phyloP scores from a whole-genome alignment of 2,329 filamentous ascomycete genomes.

The Exophiala calicioides region DNA sequence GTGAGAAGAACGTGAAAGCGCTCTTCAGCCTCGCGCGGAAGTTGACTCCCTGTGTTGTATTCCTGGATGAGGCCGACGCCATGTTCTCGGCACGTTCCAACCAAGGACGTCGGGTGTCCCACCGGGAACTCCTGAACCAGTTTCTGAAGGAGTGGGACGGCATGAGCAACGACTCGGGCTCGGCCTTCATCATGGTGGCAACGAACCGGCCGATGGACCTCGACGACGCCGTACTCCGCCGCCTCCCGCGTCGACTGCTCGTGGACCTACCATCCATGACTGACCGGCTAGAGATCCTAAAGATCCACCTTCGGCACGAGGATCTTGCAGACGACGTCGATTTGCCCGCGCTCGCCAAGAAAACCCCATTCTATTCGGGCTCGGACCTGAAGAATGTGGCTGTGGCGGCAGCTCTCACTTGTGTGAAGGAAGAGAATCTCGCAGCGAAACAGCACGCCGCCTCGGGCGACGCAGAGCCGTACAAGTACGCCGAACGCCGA shows the following conservation, averaged over 20 bases:
- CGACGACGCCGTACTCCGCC: slow-evolving; percentile 61
- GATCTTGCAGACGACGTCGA: slow-evolving; percentile 44
- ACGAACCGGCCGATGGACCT: slow-evolving; percentile 95
- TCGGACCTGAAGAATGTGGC: slow-evolving; percentile 56
- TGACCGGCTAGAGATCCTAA: slow-evolving; percentile 50
- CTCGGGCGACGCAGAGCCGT: slow-evolving; percentile 37
- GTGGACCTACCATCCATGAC: slow-evolving; percentile 51
- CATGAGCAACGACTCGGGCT: slow-evolving; percentile 67
- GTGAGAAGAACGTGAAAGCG: slow-evolving; percentile 92
- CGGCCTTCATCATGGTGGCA: slow-evolving; percentile 94
- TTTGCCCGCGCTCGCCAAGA: slow-evolving; percentile 44
- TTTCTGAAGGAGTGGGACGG: slow-evolving; percentile 97
- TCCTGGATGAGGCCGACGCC: slow-evolving; percentile 95
- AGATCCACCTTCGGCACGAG: slow-evolving; percentile 53
- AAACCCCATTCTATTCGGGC: slow-evolving; percentile 53
- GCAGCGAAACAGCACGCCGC: slow-evolving; percentile 30
- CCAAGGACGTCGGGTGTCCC: slow-evolving; percentile 64
- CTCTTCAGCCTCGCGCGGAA: slow-evolving; percentile 91
- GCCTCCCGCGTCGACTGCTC: slow-evolving; percentile 51
- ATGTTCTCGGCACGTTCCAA: slow-evolving; percentile 77
- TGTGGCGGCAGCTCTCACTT: slow-evolving; percentile 52
- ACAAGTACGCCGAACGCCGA: slow-evolving; percentile 69
- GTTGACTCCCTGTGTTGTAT: slow-evolving; percentile 86
- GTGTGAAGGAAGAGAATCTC: slow-evolving; percentile 49
- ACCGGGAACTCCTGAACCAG: slow-evolving; percentile 92